Percentiles rank a stretch among this genome's conserved stretches.
Evolutionary conservation across 495 filamentous ascomycete species (phyloP).

Genomic region (Pyrenula massariospora): DNA sequence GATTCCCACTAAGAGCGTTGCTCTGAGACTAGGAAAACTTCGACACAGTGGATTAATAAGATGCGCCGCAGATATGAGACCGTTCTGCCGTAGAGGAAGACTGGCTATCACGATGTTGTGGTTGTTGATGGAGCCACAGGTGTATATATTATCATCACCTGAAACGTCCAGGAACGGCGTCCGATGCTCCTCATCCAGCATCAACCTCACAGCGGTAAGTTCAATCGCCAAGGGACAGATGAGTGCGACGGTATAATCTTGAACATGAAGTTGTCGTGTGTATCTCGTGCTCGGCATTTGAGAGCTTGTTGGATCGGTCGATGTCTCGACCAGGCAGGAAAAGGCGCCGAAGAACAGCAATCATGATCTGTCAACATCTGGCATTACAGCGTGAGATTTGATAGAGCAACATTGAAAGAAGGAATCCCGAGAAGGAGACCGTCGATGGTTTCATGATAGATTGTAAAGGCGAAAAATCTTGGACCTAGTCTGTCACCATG

Average conservation of each 20-base stretch:
- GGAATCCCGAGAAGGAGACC: too few relatives aligned
- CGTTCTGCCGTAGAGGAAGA: slow-evolving; percentile 16
- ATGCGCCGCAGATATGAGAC: slow-evolving; percentile 14
- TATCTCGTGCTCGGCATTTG: too few relatives aligned
- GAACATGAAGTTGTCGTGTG: slow-evolving; percentile 10
- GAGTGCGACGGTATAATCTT: slow-evolving; percentile 30
- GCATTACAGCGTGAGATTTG: too few relatives aligned
- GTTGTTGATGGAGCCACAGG: slow-evolving; percentile 17
- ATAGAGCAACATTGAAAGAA: too few relatives aligned
- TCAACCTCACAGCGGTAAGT: slow-evolving; percentile 17
- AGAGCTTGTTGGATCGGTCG: too few relatives aligned
- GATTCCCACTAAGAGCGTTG: slow-evolving; percentile 33
- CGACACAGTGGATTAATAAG: slow-evolving; percentile 17
- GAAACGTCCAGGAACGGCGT: not conserved
- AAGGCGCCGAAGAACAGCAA: too few relatives aligned
- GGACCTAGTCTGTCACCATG: too few relatives aligned
- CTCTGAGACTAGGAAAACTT: slow-evolving; percentile 23
- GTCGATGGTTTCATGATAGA: too few relatives aligned
- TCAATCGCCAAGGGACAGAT: slow-evolving; percentile 27
- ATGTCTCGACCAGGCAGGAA: too few relatives aligned
- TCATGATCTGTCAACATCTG: too few relatives aligned
- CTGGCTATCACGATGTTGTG: slow-evolving; percentile 29
- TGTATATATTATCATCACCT: slow-evolving; percentile 21
- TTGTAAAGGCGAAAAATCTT: too few relatives aligned
- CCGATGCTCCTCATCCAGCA: slow-evolving; percentile 22